Evolutionary conservation across 495 filamentous ascomycete species (phyloP).

Genomic region (Aspergillus heteromorphus): DNA sequence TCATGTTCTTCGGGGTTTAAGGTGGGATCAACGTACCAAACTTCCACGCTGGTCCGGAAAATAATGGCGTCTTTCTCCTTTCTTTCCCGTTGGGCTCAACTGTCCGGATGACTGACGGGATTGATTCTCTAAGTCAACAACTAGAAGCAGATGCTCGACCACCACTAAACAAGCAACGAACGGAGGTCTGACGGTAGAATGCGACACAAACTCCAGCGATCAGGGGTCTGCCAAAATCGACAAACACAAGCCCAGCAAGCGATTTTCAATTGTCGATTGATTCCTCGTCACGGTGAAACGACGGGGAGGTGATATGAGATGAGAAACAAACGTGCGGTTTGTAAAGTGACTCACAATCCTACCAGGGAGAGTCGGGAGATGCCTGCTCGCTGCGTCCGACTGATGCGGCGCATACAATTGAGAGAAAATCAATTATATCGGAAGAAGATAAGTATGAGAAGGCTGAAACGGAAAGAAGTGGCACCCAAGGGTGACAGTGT

Average conservation of each 20-base stretch:
- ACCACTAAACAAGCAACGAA: neutral
- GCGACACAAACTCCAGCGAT: conserved; percentile 4
- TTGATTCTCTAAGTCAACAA: neutral
- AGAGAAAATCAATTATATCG: conserved; percentile 18
- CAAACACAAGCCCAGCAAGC: conserved; percentile 33
- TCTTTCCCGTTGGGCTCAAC: neutral
- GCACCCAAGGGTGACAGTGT: conserved; percentile 14
- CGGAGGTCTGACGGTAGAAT: neutral
- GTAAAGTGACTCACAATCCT: neutral
- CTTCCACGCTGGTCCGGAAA: neutral
- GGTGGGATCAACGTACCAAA: neutral
- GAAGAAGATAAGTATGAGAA: conserved; percentile 14
- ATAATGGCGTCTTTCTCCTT: neutral
- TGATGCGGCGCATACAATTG: conserved; percentile 35
- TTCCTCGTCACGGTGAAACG: conserved; percentile 11
- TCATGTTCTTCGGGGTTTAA: neutral
- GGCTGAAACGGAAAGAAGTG: conserved; percentile 11
- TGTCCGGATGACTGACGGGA: neutral
- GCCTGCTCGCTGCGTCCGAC: conserved; percentile 43
- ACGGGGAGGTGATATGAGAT: neutral
- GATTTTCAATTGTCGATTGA: conserved; percentile 21
- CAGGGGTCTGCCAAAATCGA: conserved; percentile 10
- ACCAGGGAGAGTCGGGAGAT: conserved; percentile 1
- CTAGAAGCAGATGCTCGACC: neutral
- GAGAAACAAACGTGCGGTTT: conserved; percentile 1